Percentiles rank a stretch among this genome's conserved stretches.
phyloP scores from a whole-genome alignment of 1,139 yeast genomes.

The Suhomyces guaymorum region DNA sequence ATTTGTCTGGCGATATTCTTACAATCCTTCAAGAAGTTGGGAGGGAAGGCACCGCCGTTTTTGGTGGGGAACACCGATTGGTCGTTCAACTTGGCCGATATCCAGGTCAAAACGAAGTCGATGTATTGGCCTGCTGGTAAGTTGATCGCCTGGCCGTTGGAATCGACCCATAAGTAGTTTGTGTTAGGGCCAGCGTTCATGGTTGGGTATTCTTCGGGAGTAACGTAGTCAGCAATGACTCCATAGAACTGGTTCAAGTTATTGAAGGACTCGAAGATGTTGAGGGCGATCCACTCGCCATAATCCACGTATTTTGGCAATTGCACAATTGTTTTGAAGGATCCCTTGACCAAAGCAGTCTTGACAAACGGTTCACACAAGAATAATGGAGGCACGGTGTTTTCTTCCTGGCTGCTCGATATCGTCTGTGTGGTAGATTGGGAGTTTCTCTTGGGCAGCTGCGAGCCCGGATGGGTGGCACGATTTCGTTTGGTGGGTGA shows the following conservation, averaged over 20 bases:
- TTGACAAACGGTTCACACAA: slow-evolving; percentile 91
- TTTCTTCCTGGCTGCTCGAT: slow-evolving; percentile 7
- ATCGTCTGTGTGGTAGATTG: slow-evolving; percentile 11
- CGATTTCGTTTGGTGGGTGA: slow-evolving; percentile 40
- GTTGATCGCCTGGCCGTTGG: slow-evolving; percentile 72
- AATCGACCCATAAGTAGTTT: slow-evolving; percentile 89
- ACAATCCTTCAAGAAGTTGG: slow-evolving; percentile 76
- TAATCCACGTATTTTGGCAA: slow-evolving; percentile 91
- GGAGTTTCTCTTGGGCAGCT: slow-evolving; percentile 25
- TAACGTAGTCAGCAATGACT: slow-evolving; percentile 81
- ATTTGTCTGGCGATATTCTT: slow-evolving; percentile 87
- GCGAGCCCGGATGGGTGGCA: slow-evolving; percentile 20
- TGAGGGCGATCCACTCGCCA: slow-evolving; percentile 94
- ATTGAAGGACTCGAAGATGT: slow-evolving; percentile 85
- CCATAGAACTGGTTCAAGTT: slow-evolving; percentile 87
- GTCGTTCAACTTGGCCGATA: slow-evolving; percentile 81
- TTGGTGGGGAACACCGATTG: slow-evolving; percentile 90
- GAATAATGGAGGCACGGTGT: slow-evolving; percentile 54
- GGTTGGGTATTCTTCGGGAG: slow-evolving; percentile 85
- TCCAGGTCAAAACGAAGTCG: slow-evolving; percentile 90
- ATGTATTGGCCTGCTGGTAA: slow-evolving; percentile 93
- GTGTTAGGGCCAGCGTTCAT: slow-evolving; percentile 96
- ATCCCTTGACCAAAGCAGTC: slow-evolving; percentile 95
- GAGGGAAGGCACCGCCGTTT: slow-evolving; percentile 91
- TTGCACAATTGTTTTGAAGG: slow-evolving; percentile 92